These are phyloP conservation scores for Bauhinia variegata DNA, from an alignment of 306 rosid species.

Conservation along the genomic window DNA sequence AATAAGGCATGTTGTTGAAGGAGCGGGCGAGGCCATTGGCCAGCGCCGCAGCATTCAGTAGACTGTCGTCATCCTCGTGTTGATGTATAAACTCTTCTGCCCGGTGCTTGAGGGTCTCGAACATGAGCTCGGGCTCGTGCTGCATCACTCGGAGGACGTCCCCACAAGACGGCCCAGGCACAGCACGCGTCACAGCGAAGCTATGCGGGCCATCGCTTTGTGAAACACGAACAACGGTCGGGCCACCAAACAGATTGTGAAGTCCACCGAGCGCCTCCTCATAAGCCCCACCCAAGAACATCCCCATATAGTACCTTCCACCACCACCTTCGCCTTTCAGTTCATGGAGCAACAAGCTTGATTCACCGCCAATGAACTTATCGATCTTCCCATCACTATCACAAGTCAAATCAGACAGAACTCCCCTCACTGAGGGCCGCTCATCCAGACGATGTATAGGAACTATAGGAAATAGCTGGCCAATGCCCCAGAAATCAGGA, in stretches of 20 bases:
- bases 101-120: constrained; percentile 89
- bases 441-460: constrained; percentile 92
- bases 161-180: constrained; percentile 74
- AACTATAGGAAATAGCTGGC: constrained; percentile 73
- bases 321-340: constrained; percentile 57
- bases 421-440: constrained; percentile 63
- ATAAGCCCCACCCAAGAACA: constrained; percentile 99
- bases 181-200: constrained; percentile 84
- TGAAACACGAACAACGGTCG: constrained; percentile 82
- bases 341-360: constrained; percentile 84
- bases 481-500: constrained; percentile 88
- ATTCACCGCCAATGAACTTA: constrained; percentile 80
- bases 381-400: constrained; percentile 97
- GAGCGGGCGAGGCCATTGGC: constrained; percentile 59
- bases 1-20: constrained; percentile 82
- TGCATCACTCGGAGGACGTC: constrained; percentile 97
- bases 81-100: constrained; percentile 58
- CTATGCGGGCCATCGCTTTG: constrained; percentile 95
- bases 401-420: constrained; percentile 85
- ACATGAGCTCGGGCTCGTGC: constrained; percentile 98
- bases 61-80: constrained; percentile 38
- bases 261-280: constrained; percentile 99
- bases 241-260: constrained; percentile 93
- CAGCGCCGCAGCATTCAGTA: constrained; percentile 37
- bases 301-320: constrained; percentile 75